Evolutionary conservation across 129 eudicot genomes (phyloP).

Genomic region (Lactuca sativa): DNA sequence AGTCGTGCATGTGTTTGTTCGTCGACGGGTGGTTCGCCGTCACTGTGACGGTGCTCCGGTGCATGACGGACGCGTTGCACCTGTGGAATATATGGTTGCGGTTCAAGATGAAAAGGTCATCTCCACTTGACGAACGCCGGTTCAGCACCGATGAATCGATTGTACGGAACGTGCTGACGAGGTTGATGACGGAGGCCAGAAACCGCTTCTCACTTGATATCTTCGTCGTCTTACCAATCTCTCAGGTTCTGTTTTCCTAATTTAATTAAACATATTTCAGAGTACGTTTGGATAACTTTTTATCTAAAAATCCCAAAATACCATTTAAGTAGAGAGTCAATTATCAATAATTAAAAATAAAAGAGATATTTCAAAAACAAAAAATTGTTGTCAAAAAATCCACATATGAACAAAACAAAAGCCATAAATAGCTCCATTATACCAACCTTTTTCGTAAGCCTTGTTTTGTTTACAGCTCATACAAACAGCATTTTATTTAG

Average conservation of each 20-base stretch:
- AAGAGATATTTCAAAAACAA: too few relatives aligned
- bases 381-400: too few relatives aligned
- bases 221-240: slow-evolving; percentile 79
- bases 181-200: slow-evolving; percentile 39
- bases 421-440: too few relatives aligned
- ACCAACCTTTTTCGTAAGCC: too few relatives aligned
- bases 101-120: slow-evolving; percentile 40
- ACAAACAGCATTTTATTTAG: too few relatives aligned
- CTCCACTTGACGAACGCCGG: neutral
- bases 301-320: too few relatives aligned
- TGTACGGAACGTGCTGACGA: slow-evolving; percentile 27
- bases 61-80: slow-evolving; percentile 71
- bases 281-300: neutral
- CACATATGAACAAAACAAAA: too few relatives aligned
- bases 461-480: too few relatives aligned
- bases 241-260: slow-evolving; percentile 52
- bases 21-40: slow-evolving; percentile 91
- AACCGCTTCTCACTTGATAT: slow-evolving; percentile 63
- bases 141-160: neutral
- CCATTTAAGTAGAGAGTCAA: too few relatives aligned
- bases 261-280: neutral
- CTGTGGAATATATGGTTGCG: slow-evolving; percentile 80
- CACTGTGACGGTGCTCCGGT: slow-evolving; percentile 71
- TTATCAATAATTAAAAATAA: too few relatives aligned
- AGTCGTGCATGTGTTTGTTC: slow-evolving; percentile 69